Evolutionary conservation across 148 eudicot species (phyloP), one percentile per base, ranked within the genome.

Genomic region (Salicornia ramosissima): DNA sequence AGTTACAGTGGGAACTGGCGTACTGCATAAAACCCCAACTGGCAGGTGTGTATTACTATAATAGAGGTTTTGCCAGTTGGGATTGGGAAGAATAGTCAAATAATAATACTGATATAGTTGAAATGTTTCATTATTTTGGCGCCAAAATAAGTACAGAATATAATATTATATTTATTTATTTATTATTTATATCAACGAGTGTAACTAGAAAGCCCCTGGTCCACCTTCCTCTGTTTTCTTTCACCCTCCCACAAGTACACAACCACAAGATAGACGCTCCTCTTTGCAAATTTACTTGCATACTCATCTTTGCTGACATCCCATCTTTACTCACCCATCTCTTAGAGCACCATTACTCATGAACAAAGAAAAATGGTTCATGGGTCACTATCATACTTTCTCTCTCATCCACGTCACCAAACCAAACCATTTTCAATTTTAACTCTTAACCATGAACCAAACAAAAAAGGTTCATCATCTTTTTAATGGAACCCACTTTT

Each of bases 261-360:
- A n/a, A n/a, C 72, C 78, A 67, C 72, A 54, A 29, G 72, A 74
- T 50, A n/a, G 68, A 74, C 45, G 78, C 78, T 74, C 73, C 68
- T 63, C 0, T 28, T 6, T 49, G 2, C 61, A 47, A 59, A 50
- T 68, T 49, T 57, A 46, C 34, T 7, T 13, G 10, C 8, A 33
- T 9, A 11, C 40, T 74, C 67, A 74, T 63, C 14, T 67, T 47
- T 58, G 46, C 65, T 66, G 13, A 65, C 67, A 16, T 57, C 55
- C 12, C 22, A 13, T 43, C 31, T 39, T 22, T 24, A 43, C 6
- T 21, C 56, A 1, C 2, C n/a, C n/a, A n/a, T n/a, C n/a, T n/a
- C n/a, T n/a, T n/a, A n/a, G n/a, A n/a, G n/a, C n/a, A n/a, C n/a
- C n/a, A n/a, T n/a, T n/a, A n/a, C n/a, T n/a, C n/a, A n/a, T n/a